Evolutionary conservation across 2,329 filamentous ascomycete genomes (phyloP), one percentile per base, ranked within the genome.

Genomic region (Bipolaris sorokiniana): DNA sequence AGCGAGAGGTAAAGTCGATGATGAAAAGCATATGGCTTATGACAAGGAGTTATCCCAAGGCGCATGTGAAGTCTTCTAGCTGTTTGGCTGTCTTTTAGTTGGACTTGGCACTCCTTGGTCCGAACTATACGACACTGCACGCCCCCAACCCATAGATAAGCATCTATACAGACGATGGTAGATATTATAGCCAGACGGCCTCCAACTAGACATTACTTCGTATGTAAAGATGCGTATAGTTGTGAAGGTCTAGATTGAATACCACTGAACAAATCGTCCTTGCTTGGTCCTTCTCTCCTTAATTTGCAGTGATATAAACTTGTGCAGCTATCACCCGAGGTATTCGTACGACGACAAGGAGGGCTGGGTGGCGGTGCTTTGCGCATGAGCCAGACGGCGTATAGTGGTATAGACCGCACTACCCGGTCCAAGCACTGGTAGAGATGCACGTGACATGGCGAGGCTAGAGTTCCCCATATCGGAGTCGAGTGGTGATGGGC

Each of bases 11-110:
- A 18, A 15, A 37, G 22, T 44, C 23, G 22, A 20, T 5, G 7
- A 16, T 7, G 31, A 20, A 33, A 44, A 18, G 15, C n/a, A 18
- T 23, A 23, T 20, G 34, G 10, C 23, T 41, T 26, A n/a, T 16
- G 37, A 11, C 20, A 18, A 16, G 18, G 13, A 34, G 18, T 13
- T 26, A 34, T 34, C 2, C 10, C 2, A 11, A 20, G 7, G 34
- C 13, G 42, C 41, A 10, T n/a, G 42, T 36, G 28, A 5, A 34
- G 10, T 31, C 22, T 49, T 52, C 48, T 42, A 56, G 53, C 38
- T 23, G 48, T 42, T 56, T 56, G 48, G 15, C 42, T 15, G 7
- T 16, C 48, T 9, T 22, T 34, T 16, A 22, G 46, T 31, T 34
- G 26, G 34, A 20, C 42, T 36, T 34, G 53, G 20, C 47, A 48